Base-by-base conservation (phyloP, 768 basidiomycete genomes). In the Boletus reticuloceps region DNA sequence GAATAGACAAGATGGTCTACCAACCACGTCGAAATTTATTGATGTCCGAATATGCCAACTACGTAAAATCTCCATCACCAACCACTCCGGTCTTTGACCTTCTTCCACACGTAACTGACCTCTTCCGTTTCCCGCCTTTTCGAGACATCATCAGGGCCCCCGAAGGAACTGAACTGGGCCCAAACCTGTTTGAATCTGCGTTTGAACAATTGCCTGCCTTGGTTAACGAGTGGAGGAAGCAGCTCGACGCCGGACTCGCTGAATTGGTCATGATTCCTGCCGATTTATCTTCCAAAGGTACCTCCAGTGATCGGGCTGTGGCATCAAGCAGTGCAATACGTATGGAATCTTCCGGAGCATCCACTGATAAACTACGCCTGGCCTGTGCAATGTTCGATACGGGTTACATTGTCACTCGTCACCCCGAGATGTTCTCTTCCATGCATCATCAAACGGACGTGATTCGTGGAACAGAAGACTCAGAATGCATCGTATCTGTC, bases 161-260 rank as follows among this genome's bases (percentile, higher is more conserved):
- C 1, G 53, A 56, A 38, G 51, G 27, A 22, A 27, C 22, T 22
- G 13, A 27, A 4, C 37, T 47, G 19, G 47, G 31, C 4, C 13
- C 0, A 3, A 20, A 50, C 4, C 25, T 44, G 9, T 57, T 59
- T 22, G 42, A 48, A 37, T 27, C 55, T 48, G 58, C 54, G 0
- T 60, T 62, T 20, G 17, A 9, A 16, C 54, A 57, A 12, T 9
- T 61, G 6, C 52, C 46, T 45, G 32, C 1, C 17, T n/a, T 56
- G 0, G 50, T 46, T 4, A 22, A 19, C 4, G 40, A 50, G 6
- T 61, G 58, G 60, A 55, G 17, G 17, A 32, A 22, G 22, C 19
- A 55, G 12, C 19, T 56, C 0, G 51, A 56, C 6, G n/a, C 40
- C 4, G 51, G 56, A 38, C 17, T 61, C 3, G 46, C 48, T 5